Evolutionary conservation across 371 early-diverging fungal genomes (phyloP).

Genomic region (Phascolomyces articulosus): DNA sequence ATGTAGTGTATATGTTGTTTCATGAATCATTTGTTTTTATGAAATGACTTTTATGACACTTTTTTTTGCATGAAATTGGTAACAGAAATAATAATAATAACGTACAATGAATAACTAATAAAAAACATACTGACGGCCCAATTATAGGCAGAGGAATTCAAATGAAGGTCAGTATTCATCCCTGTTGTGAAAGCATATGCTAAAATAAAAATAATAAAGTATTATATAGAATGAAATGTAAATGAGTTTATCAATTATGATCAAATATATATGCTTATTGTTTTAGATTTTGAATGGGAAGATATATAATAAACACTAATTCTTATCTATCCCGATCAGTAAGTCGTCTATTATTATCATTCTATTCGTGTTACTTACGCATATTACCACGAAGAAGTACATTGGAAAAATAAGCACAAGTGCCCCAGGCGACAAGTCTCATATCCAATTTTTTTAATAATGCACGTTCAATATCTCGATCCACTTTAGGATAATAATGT

Average conservation of each 20-base stretch:
- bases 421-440: constrained; percentile 7
- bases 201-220: background rate
- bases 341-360: too few relatives aligned
- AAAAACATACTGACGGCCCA: constrained; percentile 22
- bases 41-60: too few relatives aligned
- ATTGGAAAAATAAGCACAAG: constrained; percentile 10
- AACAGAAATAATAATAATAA: background rate
- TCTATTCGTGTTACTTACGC: constrained; percentile 2
- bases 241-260: too few relatives aligned
- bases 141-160: constrained; percentile 20
- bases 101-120: constrained; percentile 19
- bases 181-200: constrained; percentile 24
- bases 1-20: too few relatives aligned
- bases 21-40: background rate
- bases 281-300: too few relatives aligned
- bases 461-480: background rate
- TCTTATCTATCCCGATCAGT: too few relatives aligned
- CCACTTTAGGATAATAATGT: constrained; percentile 4
- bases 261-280: too few relatives aligned
- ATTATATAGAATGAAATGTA: too few relatives aligned
- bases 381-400: constrained; percentile 8
- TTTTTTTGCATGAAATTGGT: too few relatives aligned
- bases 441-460: constrained; percentile 3
- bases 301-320: too few relatives aligned
- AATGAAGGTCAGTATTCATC: constrained; percentile 21